Evolutionary conservation across 2,329 filamentous ascomycete species (phyloP).

Genomic region (Ambrosiella cleistominuta): DNA sequence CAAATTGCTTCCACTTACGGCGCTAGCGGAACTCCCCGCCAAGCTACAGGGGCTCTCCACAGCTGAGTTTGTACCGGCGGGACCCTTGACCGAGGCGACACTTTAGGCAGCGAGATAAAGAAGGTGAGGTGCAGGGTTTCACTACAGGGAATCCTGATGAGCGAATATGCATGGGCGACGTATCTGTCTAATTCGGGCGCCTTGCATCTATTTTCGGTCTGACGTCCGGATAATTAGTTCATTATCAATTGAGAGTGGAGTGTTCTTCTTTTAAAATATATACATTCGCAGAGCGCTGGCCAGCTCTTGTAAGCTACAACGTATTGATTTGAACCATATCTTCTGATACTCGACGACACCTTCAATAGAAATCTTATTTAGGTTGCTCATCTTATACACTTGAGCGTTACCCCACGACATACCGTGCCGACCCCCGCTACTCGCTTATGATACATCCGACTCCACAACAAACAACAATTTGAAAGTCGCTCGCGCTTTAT

Average conservation of each 20-base stretch:
- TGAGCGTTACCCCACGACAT: not conserved
- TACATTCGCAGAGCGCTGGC: not conserved
- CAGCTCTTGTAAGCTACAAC: not conserved
- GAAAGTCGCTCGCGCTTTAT: not conserved
- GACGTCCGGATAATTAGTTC: not conserved
- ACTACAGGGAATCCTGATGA: not conserved
- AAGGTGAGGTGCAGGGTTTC: not conserved
- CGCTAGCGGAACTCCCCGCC: no score
- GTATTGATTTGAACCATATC: not conserved
- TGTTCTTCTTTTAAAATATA: not conserved
- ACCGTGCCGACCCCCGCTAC: not conserved
- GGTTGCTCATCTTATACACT: not conserved
- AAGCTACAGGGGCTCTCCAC: no score
- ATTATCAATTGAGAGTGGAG: not conserved
- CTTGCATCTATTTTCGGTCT: not conserved
- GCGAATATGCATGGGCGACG: not conserved
- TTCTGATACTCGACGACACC: not conserved
- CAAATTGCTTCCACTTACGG: no score
- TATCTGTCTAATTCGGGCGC: not conserved
- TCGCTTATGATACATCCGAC: not conserved
- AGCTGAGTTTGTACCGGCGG: no score
- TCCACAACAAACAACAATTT: not conserved
- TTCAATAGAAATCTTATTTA: not conserved
- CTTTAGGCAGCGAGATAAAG: conserved; percentile 7
- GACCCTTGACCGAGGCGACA: no score